These are phyloP conservation scores for Keqinozyma sinolaborantium DNA, from an alignment of 1,139 yeast species.

Conservation along the genomic window DNA sequence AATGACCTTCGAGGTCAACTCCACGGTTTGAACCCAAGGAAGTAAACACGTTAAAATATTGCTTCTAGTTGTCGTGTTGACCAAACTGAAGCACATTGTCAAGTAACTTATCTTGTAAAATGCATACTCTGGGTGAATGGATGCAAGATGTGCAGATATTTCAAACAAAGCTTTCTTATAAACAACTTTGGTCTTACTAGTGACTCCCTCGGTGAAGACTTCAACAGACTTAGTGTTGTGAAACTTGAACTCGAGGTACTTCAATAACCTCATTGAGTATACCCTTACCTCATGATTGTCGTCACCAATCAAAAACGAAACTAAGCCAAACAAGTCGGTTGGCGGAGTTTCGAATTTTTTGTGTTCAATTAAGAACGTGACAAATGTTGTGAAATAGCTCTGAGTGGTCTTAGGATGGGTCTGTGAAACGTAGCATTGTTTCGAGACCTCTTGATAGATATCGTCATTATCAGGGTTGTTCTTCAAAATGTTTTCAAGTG, in stretches of 20 bases:
- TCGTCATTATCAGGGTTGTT: slow-evolving; percentile 56
- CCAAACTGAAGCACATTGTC: slow-evolving; percentile 65
- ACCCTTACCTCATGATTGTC: slow-evolving; percentile 56
- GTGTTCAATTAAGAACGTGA: slow-evolving; percentile 50
- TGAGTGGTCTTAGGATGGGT: slow-evolving; percentile 51
- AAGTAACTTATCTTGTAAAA: slow-evolving; percentile 67
- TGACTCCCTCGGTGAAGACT: slow-evolving; percentile 56
- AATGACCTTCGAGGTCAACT: slow-evolving; percentile 40
- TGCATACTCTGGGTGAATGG: slow-evolving; percentile 54
- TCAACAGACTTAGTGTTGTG: slow-evolving; percentile 40
- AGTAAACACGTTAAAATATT: slow-evolving; percentile 76
- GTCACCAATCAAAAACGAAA: slow-evolving; percentile 68
- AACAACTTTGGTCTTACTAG: slow-evolving; percentile 66
- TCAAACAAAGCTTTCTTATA: slow-evolving; percentile 76
- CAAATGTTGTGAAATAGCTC: slow-evolving; percentile 68
- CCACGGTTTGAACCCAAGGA: slow-evolving; percentile 89
- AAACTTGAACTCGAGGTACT: slow-evolving; percentile 52
- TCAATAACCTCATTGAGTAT: slow-evolving; percentile 58
- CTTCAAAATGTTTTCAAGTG: slow-evolving; percentile 62
- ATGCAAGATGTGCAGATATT: slow-evolving; percentile 53
- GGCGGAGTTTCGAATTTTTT: slow-evolving; percentile 41
- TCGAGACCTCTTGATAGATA: slow-evolving; percentile 60
- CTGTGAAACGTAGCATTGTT: slow-evolving; percentile 64
- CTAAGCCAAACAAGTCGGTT: slow-evolving; percentile 60
- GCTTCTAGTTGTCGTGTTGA: slow-evolving; percentile 53